Conservation (phyloP, 768 basidiomycete species). For the Lentinus brumalis region DNA sequence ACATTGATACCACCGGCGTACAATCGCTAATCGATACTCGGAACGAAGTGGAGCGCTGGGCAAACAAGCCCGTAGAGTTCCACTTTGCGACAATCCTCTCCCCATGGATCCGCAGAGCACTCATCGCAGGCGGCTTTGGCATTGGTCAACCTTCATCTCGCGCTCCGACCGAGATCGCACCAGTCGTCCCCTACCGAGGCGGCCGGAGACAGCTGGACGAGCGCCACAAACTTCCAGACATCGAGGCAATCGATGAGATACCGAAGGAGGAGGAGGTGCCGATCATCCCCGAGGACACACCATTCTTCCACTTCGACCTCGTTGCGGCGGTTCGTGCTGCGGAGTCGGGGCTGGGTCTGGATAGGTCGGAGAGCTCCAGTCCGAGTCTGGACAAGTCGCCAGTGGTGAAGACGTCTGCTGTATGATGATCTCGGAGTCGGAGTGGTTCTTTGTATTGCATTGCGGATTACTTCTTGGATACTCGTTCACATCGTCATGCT, state of each 20-base stretch:
- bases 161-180: conserved; percentile 65
- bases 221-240: conserved; percentile 1
- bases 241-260: conserved; percentile 12
- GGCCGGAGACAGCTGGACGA: conserved; percentile 31
- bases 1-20: conserved; percentile 90
- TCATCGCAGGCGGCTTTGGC: conserved; percentile 91
- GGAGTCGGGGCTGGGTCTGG: conserved; percentile 37
- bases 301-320: conserved; percentile 93
- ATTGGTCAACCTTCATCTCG: conserved; percentile 50
- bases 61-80: conserved; percentile 81
- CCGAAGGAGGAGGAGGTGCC: conserved; percentile 26
- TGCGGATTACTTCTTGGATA: too few relatives aligned
- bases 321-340: conserved; percentile 69
- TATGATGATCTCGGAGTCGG: too few relatives aligned
- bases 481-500: too few relatives aligned
- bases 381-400: conserved; percentile 10
- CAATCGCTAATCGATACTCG: conserved; percentile 92
- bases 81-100: conserved; percentile 93
- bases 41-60: conserved; percentile 85
- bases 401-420: background rate
- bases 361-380: conserved; percentile 13
- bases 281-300: conserved; percentile 58
- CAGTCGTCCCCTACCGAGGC: conserved; percentile 67
- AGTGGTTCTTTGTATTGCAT: too few relatives aligned
- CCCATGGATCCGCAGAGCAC: conserved; percentile 90